Percentiles rank a stretch among this genome's conserved stretches.
Conservation (phyloP, 257 asterid species). For the Asclepias syriaca region DNA sequence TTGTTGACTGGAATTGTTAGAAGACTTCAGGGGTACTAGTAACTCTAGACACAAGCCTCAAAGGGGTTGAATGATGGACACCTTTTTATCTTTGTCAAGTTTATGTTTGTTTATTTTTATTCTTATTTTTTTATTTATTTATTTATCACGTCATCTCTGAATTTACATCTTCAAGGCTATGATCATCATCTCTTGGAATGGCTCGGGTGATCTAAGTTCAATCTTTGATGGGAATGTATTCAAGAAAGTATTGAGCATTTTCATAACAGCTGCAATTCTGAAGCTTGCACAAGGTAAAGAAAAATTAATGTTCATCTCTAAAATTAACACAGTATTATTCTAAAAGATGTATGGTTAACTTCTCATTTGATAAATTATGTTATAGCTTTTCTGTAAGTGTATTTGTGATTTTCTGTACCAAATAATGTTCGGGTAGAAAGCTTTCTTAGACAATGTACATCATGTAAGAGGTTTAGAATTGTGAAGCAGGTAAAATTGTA, state of each 20-base stretch:
- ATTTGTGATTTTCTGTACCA: too few species aligned
- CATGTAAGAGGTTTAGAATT: not conserved
- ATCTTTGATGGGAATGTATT: constrained; percentile 62
- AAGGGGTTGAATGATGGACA: not conserved
- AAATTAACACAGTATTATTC: not conserved
- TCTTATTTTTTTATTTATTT: not conserved
- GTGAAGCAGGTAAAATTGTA: not conserved
- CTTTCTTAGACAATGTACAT: not conserved
- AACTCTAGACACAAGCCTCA: not conserved
- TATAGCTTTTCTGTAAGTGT: too few species aligned
- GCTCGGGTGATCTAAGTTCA: constrained; percentile 56
- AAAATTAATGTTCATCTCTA: not conserved
- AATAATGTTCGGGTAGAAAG: not conserved
- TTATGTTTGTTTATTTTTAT: not conserved
- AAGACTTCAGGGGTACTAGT: not conserved
- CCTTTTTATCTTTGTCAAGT: not conserved
- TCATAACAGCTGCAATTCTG: constrained; percentile 85
- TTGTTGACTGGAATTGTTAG: not conserved
- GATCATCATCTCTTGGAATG: constrained; percentile 91
- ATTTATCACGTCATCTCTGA: constrained; percentile 16
- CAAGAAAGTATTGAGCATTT: constrained; percentile 83
- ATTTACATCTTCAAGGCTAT: constrained; percentile 56
- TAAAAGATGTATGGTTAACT: not conserved
- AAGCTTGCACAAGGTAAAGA: constrained; percentile 73
- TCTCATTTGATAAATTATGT: too few species aligned